Percentiles rank a stretch among this genome's conserved stretches.
Evolutionary conservation across 2,329 filamentous ascomycete species (phyloP).

Genomic region (Calonectria hawksworthii): DNA sequence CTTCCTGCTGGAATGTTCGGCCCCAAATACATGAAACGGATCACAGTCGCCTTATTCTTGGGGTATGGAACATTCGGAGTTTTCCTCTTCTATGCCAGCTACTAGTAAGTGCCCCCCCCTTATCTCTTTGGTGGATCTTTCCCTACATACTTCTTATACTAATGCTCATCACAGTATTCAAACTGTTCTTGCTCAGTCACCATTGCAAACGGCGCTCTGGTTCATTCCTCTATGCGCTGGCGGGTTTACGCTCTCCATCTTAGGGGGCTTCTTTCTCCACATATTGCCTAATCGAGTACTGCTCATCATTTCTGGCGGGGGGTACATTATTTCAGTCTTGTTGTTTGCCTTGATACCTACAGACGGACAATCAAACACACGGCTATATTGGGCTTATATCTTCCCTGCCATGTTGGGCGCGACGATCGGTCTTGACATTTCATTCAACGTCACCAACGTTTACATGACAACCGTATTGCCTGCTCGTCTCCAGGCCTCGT

Average conservation of each 20-base stretch:
- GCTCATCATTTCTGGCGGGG: background rate
- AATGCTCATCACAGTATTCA: background rate
- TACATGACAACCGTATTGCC: conserved; percentile 21
- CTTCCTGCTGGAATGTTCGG: conserved; percentile 5
- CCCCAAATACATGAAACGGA: conserved; percentile 13
- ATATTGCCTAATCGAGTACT: background rate
- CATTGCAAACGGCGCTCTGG: conserved; percentile 9
- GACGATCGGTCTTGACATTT: conserved; percentile 74
- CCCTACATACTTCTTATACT: too few relatives aligned
- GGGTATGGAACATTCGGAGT: conserved; percentile 18
- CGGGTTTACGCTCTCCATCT: conserved; percentile 6
- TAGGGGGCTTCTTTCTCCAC: conserved; percentile 21
- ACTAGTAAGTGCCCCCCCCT: background rate
- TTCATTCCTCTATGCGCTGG: conserved; percentile 13
- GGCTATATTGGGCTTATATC: conserved; percentile 72
- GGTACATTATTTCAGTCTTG: background rate
- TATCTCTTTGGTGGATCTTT: too few relatives aligned
- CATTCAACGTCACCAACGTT: conserved; percentile 74
- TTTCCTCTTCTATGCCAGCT: conserved; percentile 12
- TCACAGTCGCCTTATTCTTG: conserved; percentile 12
- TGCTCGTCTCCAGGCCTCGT: background rate
- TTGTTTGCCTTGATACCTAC: conserved; percentile 10
- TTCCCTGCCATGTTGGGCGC: conserved; percentile 71
- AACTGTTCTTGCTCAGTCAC: background rate
- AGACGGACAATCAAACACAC: conserved; percentile 30